Conservation (phyloP, 2,329 filamentous ascomycete species). For the Coniochaeta sp. region DNA sequence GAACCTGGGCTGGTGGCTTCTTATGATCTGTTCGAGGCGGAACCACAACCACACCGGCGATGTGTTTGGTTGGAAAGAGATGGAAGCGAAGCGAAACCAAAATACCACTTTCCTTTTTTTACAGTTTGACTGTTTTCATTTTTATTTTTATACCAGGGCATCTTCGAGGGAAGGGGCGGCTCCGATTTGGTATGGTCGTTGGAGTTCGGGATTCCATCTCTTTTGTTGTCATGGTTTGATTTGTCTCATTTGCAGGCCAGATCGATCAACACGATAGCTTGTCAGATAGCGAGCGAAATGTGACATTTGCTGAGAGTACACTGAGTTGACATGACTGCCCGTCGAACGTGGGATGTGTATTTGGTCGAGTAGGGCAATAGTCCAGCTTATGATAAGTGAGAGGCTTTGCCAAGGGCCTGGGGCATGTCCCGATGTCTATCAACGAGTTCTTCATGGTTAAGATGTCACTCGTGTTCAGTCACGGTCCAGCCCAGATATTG, state of each 20-base stretch:
- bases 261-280: neutral
- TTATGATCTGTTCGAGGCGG: neutral
- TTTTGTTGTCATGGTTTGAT: neutral
- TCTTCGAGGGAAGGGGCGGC: too few relatives aligned
- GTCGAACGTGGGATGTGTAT: too few relatives aligned
- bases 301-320: neutral
- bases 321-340: too few relatives aligned
- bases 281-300: neutral
- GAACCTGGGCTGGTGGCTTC: constrained; percentile 3
- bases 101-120: constrained; percentile 1
- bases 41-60: neutral
- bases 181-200: neutral
- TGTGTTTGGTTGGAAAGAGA: neutral
- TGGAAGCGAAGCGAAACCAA: neutral
- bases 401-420: too few relatives aligned
- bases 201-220: neutral
- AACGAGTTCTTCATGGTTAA: too few relatives aligned
- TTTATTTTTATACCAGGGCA: neutral
- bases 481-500: too few relatives aligned
- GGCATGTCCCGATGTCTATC: too few relatives aligned
- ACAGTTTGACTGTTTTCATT: neutral
- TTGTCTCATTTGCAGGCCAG: neutral
- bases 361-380: too few relatives aligned
- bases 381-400: too few relatives aligned
- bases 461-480: too few relatives aligned